phyloP scores from a whole-genome alignment of 352 stramenopile species.

The Plasmopara muralis region DNA sequence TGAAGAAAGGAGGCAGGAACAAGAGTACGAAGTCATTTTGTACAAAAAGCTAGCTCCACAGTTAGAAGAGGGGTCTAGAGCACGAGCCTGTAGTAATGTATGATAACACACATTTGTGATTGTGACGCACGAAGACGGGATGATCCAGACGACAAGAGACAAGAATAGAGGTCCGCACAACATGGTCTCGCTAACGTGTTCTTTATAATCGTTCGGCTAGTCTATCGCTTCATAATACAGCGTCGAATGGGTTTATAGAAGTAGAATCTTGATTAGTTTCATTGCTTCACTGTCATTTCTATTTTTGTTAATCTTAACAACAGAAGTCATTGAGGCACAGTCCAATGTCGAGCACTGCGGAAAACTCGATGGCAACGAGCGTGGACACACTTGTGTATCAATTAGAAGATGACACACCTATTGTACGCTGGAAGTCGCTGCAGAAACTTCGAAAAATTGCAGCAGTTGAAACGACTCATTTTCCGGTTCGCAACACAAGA shows the following conservation, averaged over 20 bases:
- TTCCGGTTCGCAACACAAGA: conserved; percentile 64
- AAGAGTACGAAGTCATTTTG: conserved; percentile 23
- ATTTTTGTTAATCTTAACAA: conserved; percentile 14
- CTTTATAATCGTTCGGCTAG: conserved; percentile 9
- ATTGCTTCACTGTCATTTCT: conserved; percentile 13
- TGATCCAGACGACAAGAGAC: conserved; percentile 6
- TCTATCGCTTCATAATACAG: conserved; percentile 9
- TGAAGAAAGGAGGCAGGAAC: conserved; percentile 31
- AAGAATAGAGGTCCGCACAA: conserved; percentile 14
- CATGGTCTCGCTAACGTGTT: conserved; percentile 7
- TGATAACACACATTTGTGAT: conserved; percentile 15
- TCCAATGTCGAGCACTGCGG: neutral
- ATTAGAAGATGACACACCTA: conserved; percentile 63
- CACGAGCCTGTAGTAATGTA: conserved; percentile 13
- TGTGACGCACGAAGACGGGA: conserved; percentile 17
- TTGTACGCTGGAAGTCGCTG: conserved; percentile 44
- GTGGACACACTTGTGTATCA: conserved; percentile 75
- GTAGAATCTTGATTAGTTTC: conserved; percentile 8
- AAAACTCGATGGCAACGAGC: conserved; percentile 33
- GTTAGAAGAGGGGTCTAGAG: conserved; percentile 28
- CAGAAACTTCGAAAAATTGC: conserved; percentile 63
- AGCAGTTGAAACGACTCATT: conserved; percentile 49
- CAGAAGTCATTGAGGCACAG: conserved; percentile 3
- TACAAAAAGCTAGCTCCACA: conserved; percentile 14
- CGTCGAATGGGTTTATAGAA: conserved; percentile 22